Percentiles rank a stretch among this genome's conserved stretches.
Conservation (phyloP, 2,329 filamentous ascomycete species). For the Colletotrichum gigasporum region DNA sequence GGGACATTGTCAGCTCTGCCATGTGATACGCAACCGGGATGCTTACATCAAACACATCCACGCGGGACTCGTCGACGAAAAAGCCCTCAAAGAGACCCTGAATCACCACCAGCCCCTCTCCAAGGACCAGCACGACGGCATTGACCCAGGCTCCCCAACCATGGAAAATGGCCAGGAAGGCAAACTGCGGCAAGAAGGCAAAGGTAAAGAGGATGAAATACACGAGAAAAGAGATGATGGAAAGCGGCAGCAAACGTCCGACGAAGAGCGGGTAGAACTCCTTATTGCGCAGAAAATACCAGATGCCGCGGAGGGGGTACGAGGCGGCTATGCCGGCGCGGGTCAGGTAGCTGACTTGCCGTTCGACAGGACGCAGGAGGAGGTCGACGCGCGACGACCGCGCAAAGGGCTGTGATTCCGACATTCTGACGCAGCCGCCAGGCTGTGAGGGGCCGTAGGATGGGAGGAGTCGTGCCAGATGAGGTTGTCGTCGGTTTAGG, state of each 20-base stretch:
- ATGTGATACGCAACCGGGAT: not conserved
- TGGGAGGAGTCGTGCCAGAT: not conserved
- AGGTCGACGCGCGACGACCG: slow-evolving; percentile 25
- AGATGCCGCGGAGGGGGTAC: slow-evolving; percentile 76
- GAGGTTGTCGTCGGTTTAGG: not conserved
- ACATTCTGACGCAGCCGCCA: not conserved
- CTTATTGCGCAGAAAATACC: slow-evolving; percentile 80
- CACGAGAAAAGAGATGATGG: slow-evolving; percentile 83
- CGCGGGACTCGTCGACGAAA: slow-evolving; percentile 81
- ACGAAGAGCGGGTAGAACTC: slow-evolving; percentile 86
- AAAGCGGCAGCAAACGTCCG: slow-evolving; percentile 80
- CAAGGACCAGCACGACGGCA: slow-evolving; percentile 86
- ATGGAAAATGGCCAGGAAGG: slow-evolving; percentile 90
- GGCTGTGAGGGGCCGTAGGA: not conserved
- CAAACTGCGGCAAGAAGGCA: slow-evolving; percentile 87
- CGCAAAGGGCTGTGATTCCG: slow-evolving; percentile 16
- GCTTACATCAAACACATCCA: slow-evolving; percentile 85
- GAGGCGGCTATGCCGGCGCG: slow-evolving; percentile 57
- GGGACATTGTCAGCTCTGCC: slow-evolving; percentile 23
- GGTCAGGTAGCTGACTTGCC: slow-evolving; percentile 52
- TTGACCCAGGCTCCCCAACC: slow-evolving; percentile 89
- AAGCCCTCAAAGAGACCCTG: slow-evolving; percentile 79
- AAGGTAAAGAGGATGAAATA: slow-evolving; percentile 89
- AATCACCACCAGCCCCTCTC: slow-evolving; percentile 79
- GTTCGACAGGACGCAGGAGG: slow-evolving; percentile 38